A percentile compares a stretch with the other conserved stretches of the same genome.
Evolutionary conservation across 257 asterid genomes (phyloP).

Genomic region (Fraxinus pennsylvanica): DNA sequence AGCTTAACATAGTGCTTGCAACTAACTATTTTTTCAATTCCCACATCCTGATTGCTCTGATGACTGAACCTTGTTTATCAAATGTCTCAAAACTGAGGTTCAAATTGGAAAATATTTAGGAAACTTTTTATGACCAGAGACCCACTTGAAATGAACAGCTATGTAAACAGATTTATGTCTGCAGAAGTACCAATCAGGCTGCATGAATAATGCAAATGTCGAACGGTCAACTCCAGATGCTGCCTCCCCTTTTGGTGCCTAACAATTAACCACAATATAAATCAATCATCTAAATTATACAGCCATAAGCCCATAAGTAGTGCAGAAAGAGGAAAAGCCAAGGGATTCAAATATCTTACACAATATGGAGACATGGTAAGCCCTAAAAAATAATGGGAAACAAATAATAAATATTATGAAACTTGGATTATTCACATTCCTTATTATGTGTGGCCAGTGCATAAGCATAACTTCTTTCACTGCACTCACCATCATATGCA

Average conservation of each 20-base stretch:
- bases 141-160: slow-evolving; percentile 16
- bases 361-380: neutral
- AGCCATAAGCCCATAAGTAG: neutral
- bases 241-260: slow-evolving; percentile 79
- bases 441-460: neutral
- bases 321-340: slow-evolving; percentile 3
- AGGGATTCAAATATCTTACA: slow-evolving; percentile 2
- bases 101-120: neutral
- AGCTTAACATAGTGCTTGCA: neutral
- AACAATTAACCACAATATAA: slow-evolving; percentile 7
- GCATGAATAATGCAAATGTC: slow-evolving; percentile 91
- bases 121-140: slow-evolving; percentile 3
- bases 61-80: slow-evolving; percentile 10
- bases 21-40: neutral
- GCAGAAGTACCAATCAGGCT: slow-evolving; percentile 79
- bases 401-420: slow-evolving; percentile 10
- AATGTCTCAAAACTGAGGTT: neutral
- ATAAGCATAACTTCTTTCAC: slow-evolving; percentile 1
- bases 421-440: slow-evolving; percentile 4
- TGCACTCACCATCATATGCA: slow-evolving; percentile 1
- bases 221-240: slow-evolving; percentile 81
- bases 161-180: slow-evolving; percentile 16
- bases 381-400: neutral
- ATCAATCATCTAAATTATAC: slow-evolving; percentile 5
- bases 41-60: neutral